Conservation (phyloP, 805 yeast genomes). For the Saccharomycopsis oosterbeekiorum region DNA sequence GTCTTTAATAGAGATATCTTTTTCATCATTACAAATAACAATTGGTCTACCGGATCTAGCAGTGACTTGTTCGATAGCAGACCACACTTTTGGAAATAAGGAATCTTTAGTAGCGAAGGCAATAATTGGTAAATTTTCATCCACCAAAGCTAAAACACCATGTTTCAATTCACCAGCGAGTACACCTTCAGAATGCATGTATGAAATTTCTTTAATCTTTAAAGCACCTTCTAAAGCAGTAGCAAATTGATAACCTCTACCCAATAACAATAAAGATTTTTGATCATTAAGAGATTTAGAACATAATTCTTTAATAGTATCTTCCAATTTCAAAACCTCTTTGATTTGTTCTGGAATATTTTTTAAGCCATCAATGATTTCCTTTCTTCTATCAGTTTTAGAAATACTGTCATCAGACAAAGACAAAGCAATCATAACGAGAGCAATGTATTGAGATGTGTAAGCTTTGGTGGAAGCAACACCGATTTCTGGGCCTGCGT, state of each 20-base stretch:
- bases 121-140: slow-evolving; percentile 85
- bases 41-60: slow-evolving; percentile 98
- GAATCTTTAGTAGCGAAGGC: slow-evolving; percentile 96
- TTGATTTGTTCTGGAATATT: slow-evolving; percentile 79
- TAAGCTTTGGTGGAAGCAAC: slow-evolving; percentile 99
- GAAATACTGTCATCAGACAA: slow-evolving; percentile 86
- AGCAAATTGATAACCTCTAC: slow-evolving; percentile 97
- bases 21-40: slow-evolving; percentile 78
- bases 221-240: slow-evolving; percentile 97
- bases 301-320: slow-evolving; percentile 66
- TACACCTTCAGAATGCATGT: slow-evolving; percentile 99
- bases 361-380: slow-evolving; percentile 78
- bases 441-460: slow-evolving; percentile 95
- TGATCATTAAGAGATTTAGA: slow-evolving; percentile 62
- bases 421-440: slow-evolving; percentile 94
- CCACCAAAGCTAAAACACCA: slow-evolving; percentile 95
- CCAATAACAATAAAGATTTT: slow-evolving; percentile 80
- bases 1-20: slow-evolving; percentile 50
- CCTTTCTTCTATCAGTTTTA: slow-evolving; percentile 61
- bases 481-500: slow-evolving; percentile 99
- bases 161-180: slow-evolving; percentile 98
- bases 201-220: slow-evolving; percentile 95
- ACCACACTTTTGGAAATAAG: slow-evolving; percentile 89
- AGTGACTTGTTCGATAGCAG: slow-evolving; percentile 91
- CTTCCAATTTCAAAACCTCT: slow-evolving; percentile 63